Base-by-base conservation (phyloP, 2,329 filamentous ascomycete genomes). In the Trichophyton mentagrophytes region DNA sequence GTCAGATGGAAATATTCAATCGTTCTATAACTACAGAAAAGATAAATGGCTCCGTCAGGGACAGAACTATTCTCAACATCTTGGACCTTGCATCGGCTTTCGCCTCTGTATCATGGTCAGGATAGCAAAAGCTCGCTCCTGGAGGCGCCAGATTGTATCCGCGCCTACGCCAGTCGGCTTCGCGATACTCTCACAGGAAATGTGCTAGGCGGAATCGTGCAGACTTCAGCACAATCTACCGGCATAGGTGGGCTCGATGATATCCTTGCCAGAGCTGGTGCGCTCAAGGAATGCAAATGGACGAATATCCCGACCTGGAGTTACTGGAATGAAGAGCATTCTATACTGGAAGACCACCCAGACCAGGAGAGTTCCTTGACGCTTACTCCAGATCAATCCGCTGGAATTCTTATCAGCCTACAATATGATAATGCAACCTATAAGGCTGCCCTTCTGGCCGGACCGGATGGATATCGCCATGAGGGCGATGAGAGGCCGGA, bases 11-110 rank as follows among this genome's bases (percentile, higher is more conserved):
- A 13, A 13, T 38, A 38, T 38, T 3, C 3, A 38, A 38, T 38
- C 33, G 3, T 13, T 55, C 3, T 33, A 53, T 22, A n/a, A n/a
- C n/a, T n/a, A 27, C 5, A 13, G 2, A 22, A n/a, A 36, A 36
- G 8, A 55, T 33, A 57, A 58, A 65, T 65, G 64, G 62, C 64
- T 58, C 46, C 57, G 30, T 60, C 62, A 36, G 47, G 62, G 22
- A 44, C 59, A 30, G 58, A 63, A 49, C 71, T 82, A 44, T 79
- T 80, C 66, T 77, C 78, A 66, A 76, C 76, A n/a, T 80, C 79
- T 30, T 82, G 79, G 75, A 77, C 71, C n/a, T 69, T 79, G 58
- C 78, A 80, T 67, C 78, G 79, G 64, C 69, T 81, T 7, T 81
- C 80, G 3, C 79, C 79, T n/a, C 74, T 82, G 44, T 76, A 81